Percentiles rank a stretch among this genome's conserved stretches.
Conservation (phyloP, 495 filamentous ascomycete species). For the Monascus purpureus region DNA sequence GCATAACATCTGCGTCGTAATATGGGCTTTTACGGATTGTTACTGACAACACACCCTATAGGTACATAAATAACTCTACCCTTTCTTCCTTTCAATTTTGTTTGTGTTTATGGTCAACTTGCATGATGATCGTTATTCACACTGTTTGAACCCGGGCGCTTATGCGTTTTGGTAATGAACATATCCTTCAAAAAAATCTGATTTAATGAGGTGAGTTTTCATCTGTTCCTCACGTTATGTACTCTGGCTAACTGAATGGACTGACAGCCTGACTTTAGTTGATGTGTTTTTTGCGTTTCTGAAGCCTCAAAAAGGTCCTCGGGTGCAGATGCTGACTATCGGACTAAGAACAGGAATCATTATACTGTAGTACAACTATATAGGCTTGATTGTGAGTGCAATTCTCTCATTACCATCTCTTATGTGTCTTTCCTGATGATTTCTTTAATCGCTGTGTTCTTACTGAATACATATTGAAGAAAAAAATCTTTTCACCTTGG, state of each 20-base stretch:
- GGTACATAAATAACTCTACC: too few species aligned
- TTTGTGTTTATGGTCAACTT: slow-evolving; percentile 24
- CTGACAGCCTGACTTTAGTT: slow-evolving; percentile 31
- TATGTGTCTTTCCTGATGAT: slow-evolving; percentile 43
- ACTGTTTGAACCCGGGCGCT: slow-evolving; percentile 79
- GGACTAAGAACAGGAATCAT: slow-evolving; percentile 11
- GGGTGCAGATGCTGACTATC: slow-evolving; percentile 20
- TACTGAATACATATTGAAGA: slow-evolving; percentile 60
- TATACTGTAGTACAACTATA: neutral
- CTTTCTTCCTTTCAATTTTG: too few species aligned
- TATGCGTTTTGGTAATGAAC: slow-evolving; percentile 59
- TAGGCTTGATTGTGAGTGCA: slow-evolving; percentile 12
- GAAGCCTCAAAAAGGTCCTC: slow-evolving; percentile 11
- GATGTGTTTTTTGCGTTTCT: slow-evolving; percentile 18
- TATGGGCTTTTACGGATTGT: too few species aligned
- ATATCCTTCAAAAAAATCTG: slow-evolving; percentile 74
- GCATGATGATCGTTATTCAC: slow-evolving; percentile 88
- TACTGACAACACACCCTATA: too few species aligned
- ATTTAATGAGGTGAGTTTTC: slow-evolving; percentile 85
- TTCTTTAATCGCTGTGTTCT: slow-evolving; percentile 67
- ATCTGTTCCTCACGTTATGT: neutral
- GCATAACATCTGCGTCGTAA: too few species aligned
- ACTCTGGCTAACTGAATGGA: slow-evolving; percentile 1
- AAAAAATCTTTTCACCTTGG: slow-evolving; percentile 77
- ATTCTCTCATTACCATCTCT: slow-evolving; percentile 7